phyloP scores from a whole-genome alignment of 176 grass and related monocot species.

The Hordeum marinum region DNA sequence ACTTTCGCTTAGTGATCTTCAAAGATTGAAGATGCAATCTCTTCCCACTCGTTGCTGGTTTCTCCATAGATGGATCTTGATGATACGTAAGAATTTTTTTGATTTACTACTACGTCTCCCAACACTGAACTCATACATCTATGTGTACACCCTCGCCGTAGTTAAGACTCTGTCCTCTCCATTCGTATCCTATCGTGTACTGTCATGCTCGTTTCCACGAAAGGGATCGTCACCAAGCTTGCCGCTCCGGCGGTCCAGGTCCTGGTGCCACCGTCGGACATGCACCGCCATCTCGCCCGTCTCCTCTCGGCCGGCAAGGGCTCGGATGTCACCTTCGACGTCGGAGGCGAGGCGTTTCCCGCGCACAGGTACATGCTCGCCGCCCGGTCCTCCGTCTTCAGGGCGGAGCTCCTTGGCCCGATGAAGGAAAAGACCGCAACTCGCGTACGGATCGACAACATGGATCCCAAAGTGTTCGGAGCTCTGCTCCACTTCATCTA shows the following conservation, averaged over 20 bases:
- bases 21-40: too few species aligned
- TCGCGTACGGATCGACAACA: not conserved
- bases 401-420: not conserved
- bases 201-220: too few species aligned
- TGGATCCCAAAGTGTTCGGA: not conserved
- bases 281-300: not conserved
- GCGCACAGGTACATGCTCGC: not conserved
- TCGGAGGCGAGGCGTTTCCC: not conserved
- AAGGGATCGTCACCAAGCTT: not conserved
- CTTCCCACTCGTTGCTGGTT: too few species aligned
- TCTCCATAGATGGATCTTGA: too few species aligned
- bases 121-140: too few species aligned
- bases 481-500: slow-evolving; percentile 8
- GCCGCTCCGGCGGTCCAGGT: not conserved
- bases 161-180: too few species aligned
- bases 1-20: too few species aligned
- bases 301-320: not conserved
- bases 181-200: too few species aligned
- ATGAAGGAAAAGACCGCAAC: not conserved
- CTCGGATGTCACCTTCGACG: not conserved
- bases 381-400: not conserved
- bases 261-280: not conserved
- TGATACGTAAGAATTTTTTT: too few species aligned
- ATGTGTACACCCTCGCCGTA: too few species aligned
- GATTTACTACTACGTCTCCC: too few species aligned